These are phyloP conservation scores for Cryphonectria carpinicola DNA, from an alignment of 2,329 filamentous ascomycete species.

Conservation along the genomic window DNA sequence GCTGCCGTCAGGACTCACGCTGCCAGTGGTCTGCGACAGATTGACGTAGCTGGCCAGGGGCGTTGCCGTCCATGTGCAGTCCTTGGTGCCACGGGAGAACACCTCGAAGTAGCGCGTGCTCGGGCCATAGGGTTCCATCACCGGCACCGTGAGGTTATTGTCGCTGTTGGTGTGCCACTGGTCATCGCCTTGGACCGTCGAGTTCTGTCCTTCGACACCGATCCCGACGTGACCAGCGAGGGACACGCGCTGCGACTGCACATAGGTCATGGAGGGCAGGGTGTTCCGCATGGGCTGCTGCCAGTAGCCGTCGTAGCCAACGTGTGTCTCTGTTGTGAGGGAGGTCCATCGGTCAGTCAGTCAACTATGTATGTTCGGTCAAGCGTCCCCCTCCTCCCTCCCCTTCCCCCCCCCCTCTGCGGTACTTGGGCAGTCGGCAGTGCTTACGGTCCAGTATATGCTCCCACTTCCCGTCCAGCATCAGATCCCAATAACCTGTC, in stretches of 20 bases:
- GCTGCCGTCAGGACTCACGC: conserved; percentile 49
- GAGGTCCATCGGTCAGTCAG: neutral
- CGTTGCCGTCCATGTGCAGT: conserved; percentile 57
- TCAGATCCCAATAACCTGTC: conserved; percentile 58
- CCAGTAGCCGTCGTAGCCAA: conserved; percentile 61
- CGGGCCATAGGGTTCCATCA: conserved; percentile 62
- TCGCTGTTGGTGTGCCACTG: conserved; percentile 60
- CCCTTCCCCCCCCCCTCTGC: too few species aligned
- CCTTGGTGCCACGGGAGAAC: conserved; percentile 59
- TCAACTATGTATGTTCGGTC: neutral
- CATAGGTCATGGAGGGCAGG: conserved; percentile 63
- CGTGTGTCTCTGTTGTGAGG: conserved; percentile 49
- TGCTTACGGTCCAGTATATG: conserved; percentile 61
- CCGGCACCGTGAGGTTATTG: conserved; percentile 56
- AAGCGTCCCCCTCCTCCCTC: neutral
- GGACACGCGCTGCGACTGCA: conserved; percentile 60
- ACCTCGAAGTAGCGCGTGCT: conserved; percentile 64
- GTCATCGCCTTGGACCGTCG: conserved; percentile 70
- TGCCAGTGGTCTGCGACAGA: conserved; percentile 54
- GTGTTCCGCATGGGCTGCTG: conserved; percentile 75
- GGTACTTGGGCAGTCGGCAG: neutral
- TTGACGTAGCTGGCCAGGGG: conserved; percentile 54
- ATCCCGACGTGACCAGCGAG: conserved; percentile 67
- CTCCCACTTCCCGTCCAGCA: conserved; percentile 66
- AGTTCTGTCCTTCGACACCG: conserved; percentile 67